These are phyloP conservation scores for Spergularia bocconei DNA, from an alignment of 148 eudicot genomes.

Conservation along the genomic window DNA sequence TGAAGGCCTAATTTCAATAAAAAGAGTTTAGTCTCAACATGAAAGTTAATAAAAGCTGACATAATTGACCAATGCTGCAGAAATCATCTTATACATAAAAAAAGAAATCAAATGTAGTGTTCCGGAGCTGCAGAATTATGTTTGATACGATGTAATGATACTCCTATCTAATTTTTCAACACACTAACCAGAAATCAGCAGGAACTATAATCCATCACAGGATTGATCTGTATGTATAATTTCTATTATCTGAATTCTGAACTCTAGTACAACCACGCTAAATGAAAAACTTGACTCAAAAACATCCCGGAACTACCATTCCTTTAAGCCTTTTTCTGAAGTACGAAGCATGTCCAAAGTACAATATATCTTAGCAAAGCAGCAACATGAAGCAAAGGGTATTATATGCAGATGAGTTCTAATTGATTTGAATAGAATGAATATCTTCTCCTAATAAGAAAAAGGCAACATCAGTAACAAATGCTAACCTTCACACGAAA, in stretches of 20 bases:
- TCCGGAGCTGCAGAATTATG: constrained; percentile 5
- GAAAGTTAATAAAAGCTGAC: constrained; percentile 9
- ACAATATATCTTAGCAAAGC: neutral
- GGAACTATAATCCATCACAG: neutral
- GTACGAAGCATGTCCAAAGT: constrained; percentile 2
- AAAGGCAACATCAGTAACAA: neutral
- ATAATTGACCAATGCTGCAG: neutral
- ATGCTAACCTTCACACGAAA: constrained; percentile 83
- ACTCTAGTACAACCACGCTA: neutral
- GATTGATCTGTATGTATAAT: neutral
- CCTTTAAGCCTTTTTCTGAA: neutral
- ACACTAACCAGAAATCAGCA: neutral
- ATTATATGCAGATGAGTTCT: neutral
- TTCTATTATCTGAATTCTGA: neutral
- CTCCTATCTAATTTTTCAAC: neutral
- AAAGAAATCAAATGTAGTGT: neutral
- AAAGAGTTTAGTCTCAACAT: constrained; percentile 7
- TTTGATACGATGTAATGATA: neutral
- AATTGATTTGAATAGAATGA: neutral
- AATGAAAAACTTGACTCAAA: neutral
- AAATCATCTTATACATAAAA: neutral
- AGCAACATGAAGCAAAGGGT: constrained; percentile 1
- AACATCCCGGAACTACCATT: neutral
- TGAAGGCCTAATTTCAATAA: constrained; percentile 63
- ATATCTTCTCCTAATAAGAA: neutral